These are phyloP conservation scores for Leccinum imitatum DNA, from an alignment of 768 basidiomycete species.

Conservation along the genomic window DNA sequence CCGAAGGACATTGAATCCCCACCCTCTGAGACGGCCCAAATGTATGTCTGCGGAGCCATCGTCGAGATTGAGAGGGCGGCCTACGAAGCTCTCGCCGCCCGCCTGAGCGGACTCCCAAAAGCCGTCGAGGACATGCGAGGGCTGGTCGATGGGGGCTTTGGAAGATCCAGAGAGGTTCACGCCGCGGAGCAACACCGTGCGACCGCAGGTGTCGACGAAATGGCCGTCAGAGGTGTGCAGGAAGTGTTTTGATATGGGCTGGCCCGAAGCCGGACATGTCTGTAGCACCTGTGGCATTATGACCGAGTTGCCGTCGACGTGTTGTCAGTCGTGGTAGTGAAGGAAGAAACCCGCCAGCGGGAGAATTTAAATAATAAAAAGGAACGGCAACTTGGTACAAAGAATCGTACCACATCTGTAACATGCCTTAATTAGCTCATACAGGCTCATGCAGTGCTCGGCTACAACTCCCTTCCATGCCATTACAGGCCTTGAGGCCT, in stretches of 20 bases:
- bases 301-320: conserved; percentile 2
- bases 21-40: conserved; percentile 77
- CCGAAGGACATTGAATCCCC: conserved; percentile 90
- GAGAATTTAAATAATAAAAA: not conserved
- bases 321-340: not conserved
- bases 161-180: conserved; percentile 90
- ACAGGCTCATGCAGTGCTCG: not conserved
- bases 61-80: conserved; percentile 78
- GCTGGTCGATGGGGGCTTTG: conserved; percentile 76
- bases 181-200: conserved; percentile 85
- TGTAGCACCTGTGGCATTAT: conserved; percentile 24
- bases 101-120: conserved; percentile 82
- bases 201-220: conserved; percentile 73
- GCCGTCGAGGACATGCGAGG: conserved; percentile 63
- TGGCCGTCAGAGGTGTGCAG: conserved; percentile 66
- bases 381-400: not conserved
- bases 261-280: conserved; percentile 21
- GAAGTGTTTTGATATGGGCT: conserved; percentile 31
- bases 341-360: not conserved
- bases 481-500: not conserved
- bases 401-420: conserved; percentile 24
- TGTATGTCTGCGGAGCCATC: conserved; percentile 86
- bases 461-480: not conserved
- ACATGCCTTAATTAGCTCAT: conserved; percentile 10
- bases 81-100: conserved; percentile 70